These are phyloP conservation scores for Vaccinium vitisidaea DNA, from an alignment of 148 eudicot genomes.

Conservation along the genomic window DNA sequence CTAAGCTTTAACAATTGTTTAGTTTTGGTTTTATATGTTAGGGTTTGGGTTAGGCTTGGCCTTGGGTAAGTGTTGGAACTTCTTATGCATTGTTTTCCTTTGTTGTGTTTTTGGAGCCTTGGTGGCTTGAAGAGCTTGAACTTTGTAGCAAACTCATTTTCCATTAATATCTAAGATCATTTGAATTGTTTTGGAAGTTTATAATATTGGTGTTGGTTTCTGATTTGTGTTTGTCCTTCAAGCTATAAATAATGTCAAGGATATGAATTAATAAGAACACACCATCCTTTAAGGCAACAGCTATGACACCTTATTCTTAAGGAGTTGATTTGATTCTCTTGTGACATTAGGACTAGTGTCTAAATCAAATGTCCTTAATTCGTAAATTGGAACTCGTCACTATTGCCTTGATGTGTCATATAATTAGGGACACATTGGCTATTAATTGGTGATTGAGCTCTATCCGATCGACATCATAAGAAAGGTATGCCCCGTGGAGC, in stretches of 20 bases:
- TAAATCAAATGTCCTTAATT: too few species aligned
- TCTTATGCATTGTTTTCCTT: neutral
- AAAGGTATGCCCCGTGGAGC: too few species aligned
- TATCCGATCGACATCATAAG: too few species aligned
- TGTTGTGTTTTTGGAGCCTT: neutral
- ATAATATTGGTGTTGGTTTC: neutral
- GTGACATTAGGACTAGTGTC: too few species aligned
- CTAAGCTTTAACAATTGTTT: neutral
- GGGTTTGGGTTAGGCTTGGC: neutral
- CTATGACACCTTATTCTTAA: too few species aligned
- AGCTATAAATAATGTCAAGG: neutral
- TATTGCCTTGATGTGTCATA: too few species aligned
- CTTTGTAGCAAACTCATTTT: neutral
- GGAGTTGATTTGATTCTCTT: too few species aligned
- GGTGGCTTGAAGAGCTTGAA: neutral
- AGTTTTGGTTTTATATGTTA: neutral
- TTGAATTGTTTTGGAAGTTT: neutral
- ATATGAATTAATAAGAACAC: neutral
- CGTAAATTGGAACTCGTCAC: too few species aligned
- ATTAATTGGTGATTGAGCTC: too few species aligned
- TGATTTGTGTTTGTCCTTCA: neutral
- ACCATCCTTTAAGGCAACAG: too few species aligned
- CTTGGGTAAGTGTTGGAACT: neutral
- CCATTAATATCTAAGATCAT: neutral
- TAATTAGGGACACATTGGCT: too few species aligned